phyloP scores from a whole-genome alignment of 257 asterid genomes.

The Rubia yunnanensis region DNA sequence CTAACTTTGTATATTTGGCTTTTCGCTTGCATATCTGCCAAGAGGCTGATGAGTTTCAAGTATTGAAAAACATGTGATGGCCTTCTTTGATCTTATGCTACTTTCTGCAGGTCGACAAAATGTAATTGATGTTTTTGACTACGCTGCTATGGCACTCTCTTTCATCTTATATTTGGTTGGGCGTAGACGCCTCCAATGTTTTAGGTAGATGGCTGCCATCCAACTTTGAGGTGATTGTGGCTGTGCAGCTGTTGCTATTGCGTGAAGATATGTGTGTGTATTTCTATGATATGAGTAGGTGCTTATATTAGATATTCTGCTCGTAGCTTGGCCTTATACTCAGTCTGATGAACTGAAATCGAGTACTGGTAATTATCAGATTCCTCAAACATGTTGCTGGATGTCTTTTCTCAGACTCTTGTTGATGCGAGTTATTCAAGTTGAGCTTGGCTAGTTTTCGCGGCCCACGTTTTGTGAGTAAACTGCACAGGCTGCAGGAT shows the following conservation, averaged over 20 bases:
- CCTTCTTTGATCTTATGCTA: too few relatives aligned
- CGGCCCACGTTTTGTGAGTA: too few relatives aligned
- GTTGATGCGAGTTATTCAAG: neutral
- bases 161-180: conserved; percentile 39
- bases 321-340: neutral
- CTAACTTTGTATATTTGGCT: neutral
- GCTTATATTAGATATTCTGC: neutral
- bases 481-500: too few relatives aligned
- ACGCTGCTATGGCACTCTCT: conserved; percentile 43
- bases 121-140: conserved; percentile 42
- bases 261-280: neutral
- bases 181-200: conserved; percentile 39
- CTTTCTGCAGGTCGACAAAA: conserved; percentile 43
- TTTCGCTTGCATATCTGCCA: too few relatives aligned
- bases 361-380: neutral
- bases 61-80: too few relatives aligned
- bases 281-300: neutral
- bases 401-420: neutral
- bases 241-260: neutral
- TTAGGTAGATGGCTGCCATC: conserved; percentile 38
- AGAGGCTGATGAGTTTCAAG: too few relatives aligned
- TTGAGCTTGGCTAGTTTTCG: neutral
- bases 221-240: conserved; percentile 9
- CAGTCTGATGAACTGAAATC: neutral
- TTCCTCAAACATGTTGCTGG: neutral